Evolutionary conservation across 2,329 filamentous ascomycete genomes (phyloP), one percentile per base, ranked within the genome.

Genomic region (Penicillium rolfsii): DNA sequence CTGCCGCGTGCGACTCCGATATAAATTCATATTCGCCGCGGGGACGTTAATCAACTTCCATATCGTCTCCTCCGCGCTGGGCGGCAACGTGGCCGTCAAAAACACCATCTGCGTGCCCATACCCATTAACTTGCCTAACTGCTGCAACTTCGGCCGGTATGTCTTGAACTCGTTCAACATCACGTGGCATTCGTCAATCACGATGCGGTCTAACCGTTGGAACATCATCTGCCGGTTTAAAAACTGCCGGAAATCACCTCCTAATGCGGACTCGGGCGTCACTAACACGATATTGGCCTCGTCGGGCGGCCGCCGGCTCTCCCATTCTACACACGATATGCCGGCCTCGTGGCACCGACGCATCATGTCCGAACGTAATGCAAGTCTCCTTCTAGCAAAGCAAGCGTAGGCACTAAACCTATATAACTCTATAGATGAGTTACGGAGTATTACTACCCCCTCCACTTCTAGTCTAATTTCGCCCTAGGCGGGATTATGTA

Each of bases 41-140:
- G 62, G 56, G 2, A 38, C 11, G 0, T 12, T 22, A 2, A 55
- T 55, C 19, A 22, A 22, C 26, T 46, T 2, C n/a, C 5, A 55
- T 35, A 55, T 35, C 16, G 3, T 22, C 4, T 11, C 9, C 43
- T 66, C 64, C 12, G 52, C 14, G 1, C 3, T 52, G 0, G 58
- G 62, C 1, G 59, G 64, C 5, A 66, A 49, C 19, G 26, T 65
- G n/a, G 58, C 58, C 7, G 58, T 65, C 4, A 65, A 56, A 19
- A 57, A 63, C 7, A 65, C 60, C 7, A 63, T 53, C 60, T 63
- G 35, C 43, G 48, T 60, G 5, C 33, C 22, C 0, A 48, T 41
- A 7, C 26, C 16, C 16, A 58, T 48, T 3, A 28, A 28, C 1
- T 50, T 53, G 9, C 46, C 26, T 8, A 65, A 61, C 53, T 57